Evolutionary conservation across 2,329 filamentous ascomycete species (phyloP), one percentile per base, ranked within the genome.

Genomic region (Elsinoe fawcettii): DNA sequence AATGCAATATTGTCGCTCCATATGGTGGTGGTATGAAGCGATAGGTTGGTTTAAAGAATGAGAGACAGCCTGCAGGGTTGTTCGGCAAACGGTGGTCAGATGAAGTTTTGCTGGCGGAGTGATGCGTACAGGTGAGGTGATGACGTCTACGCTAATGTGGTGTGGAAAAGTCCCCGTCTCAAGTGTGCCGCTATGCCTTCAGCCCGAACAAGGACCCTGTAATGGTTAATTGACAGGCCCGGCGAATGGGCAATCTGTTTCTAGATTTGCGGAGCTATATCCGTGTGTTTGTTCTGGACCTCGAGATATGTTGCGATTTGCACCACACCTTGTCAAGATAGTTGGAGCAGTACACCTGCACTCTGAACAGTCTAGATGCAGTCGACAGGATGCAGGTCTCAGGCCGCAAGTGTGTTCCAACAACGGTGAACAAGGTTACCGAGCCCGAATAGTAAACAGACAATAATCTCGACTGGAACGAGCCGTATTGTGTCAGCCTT

Each of bases 61-160:
- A 34, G 25, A 23, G 20, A 16, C 6, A 18, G 14, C 25, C 30
- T 39, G 49, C 49, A 39, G 25, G 27, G 30, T 39, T 23, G 9
- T 22, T 53, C 49, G 49, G 49, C 30, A 53, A 53, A 53, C 49
- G 49, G 25, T 53, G 49, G n/a, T 53, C 25, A 16, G 20, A 16
- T 36, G 49, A 39, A 53, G 46, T 51, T 53, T 53, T 53, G 49
- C 30, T 53, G 49, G 49, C 22, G 49, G 49, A 53, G 49, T 53
- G 49, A 53, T 53, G 49, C 49, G 49, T 53, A 53, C 49, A 53
- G 49, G 34, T 34, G 7, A 53, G 49, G 18, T 53, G 49, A 53
- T 53, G 49, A 53, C 49, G 49, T 53, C 49, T 53, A 53, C 49
- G 49, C 49, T 53, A 53, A 37, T 27, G 49, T 46, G 41, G 41